phyloP scores from a whole-genome alignment of 768 basidiomycete species.

The Lyophyllum semitale region DNA sequence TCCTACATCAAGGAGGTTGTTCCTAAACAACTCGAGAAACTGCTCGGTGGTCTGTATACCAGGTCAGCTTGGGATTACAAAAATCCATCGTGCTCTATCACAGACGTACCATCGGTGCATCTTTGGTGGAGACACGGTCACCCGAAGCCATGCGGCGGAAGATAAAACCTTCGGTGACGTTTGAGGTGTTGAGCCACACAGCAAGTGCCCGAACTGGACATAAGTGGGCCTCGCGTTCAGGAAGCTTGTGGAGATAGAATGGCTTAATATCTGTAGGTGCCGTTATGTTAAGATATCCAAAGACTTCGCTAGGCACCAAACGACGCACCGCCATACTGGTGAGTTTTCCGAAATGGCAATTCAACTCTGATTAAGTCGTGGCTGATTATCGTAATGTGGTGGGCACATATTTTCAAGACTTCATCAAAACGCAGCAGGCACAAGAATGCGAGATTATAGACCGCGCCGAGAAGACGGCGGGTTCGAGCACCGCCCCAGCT shows the following conservation, averaged over 20 bases:
- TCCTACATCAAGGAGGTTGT: conserved; percentile 40
- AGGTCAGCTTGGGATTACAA: not conserved
- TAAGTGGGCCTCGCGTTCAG: conserved; percentile 27
- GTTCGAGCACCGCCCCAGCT: conserved; percentile 31
- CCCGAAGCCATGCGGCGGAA: conserved; percentile 31
- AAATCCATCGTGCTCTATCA: not conserved
- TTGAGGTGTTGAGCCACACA: conserved; percentile 25
- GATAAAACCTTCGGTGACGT: conserved; percentile 28
- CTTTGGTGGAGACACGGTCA: conserved; percentile 25
- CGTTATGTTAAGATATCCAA: conserved; percentile 25
- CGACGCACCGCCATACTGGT: conserved; percentile 27
- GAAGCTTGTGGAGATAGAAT: conserved; percentile 25
- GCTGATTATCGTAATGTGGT: conserved; percentile 20
- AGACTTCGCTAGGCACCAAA: no score
- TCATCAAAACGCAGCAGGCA: conserved; percentile 36
- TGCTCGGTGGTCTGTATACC: conserved; percentile 33
- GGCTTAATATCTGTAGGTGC: conserved; percentile 34
- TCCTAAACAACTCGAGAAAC: conserved; percentile 38
- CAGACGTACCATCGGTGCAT: conserved; percentile 27
- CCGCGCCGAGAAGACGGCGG: conserved; percentile 26
- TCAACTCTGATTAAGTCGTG: conserved; percentile 17
- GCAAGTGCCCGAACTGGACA: conserved; percentile 35
- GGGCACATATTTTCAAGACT: conserved; percentile 31
- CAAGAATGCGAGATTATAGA: conserved; percentile 33
- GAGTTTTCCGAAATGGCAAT: conserved; percentile 30